Conservation (phyloP, 345 rosid species). For the Corchorus olitorius region DNA sequence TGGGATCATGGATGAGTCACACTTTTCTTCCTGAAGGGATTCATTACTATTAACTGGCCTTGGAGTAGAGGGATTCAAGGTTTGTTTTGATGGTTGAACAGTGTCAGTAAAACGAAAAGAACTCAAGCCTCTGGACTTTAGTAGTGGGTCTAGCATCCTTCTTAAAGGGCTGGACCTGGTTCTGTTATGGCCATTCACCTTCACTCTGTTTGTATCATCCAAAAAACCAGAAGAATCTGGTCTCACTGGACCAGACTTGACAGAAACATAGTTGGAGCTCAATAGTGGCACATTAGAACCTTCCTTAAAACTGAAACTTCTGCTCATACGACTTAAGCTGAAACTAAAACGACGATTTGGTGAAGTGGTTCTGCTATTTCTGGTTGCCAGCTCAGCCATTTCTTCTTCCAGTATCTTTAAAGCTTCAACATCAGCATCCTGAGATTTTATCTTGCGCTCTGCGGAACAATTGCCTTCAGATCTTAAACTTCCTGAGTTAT, state of each 20-base stretch:
- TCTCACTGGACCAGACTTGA: conserved; percentile 58
- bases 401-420: conserved; percentile 47
- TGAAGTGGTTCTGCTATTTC: conserved; percentile 52
- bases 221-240: conserved; percentile 37
- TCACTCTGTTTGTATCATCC: conserved; percentile 44
- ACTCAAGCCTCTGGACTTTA: conserved; percentile 48
- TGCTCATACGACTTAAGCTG: conserved; percentile 67
- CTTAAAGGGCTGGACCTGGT: conserved; percentile 74
- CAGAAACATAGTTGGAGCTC: conserved; percentile 47
- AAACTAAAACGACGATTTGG: conserved; percentile 79
- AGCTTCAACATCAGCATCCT: conserved; percentile 40
- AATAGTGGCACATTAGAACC: conserved; percentile 47
- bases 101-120: conserved; percentile 37
- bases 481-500: conserved; percentile 14
- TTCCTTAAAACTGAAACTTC: conserved; percentile 81
- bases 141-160: conserved; percentile 71
- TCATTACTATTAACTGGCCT: conserved; percentile 29
- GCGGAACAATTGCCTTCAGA: conserved; percentile 29
- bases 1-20: conserved; percentile 36
- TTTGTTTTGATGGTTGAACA: conserved; percentile 39
- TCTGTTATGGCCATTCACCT: conserved; percentile 36
- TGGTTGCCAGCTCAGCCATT: conserved; percentile 32
- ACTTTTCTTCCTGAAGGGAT: conserved; percentile 37
- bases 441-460: conserved; percentile 19
- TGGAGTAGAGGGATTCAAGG: conserved; percentile 32